Conservation (phyloP, 495 filamentous ascomycete genomes). For the Chlorociboria aeruginascens region DNA sequence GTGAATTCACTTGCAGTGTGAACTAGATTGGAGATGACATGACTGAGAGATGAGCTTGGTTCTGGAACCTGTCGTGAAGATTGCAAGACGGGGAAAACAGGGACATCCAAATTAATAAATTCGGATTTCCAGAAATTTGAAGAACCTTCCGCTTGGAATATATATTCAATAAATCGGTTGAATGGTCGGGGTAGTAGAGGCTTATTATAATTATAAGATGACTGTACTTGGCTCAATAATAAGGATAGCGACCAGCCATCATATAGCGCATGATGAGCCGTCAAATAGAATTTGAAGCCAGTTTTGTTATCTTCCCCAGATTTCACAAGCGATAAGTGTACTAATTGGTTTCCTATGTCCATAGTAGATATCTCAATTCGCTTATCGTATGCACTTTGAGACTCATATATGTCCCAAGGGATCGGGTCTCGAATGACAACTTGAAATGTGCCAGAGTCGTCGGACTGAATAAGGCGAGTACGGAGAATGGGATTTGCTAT, state of each 20-base stretch:
- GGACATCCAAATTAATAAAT: background rate
- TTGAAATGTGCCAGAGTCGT: too few species aligned
- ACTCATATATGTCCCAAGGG: too few species aligned
- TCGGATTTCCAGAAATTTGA: background rate
- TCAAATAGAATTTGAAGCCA: constrained; percentile 14
- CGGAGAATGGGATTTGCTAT: constrained; percentile 38
- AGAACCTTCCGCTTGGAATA: background rate
- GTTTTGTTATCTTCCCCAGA: too few species aligned
- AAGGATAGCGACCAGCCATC: constrained; percentile 56
- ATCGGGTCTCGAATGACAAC: too few species aligned
- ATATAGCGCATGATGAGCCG: constrained; percentile 55
- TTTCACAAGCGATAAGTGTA: too few species aligned
- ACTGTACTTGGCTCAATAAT: background rate
- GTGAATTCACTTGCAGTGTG: background rate
- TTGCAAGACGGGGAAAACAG: background rate
- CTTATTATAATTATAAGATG: too few species aligned
- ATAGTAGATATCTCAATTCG: too few species aligned
- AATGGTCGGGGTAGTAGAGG: background rate
- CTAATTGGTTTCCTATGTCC: too few species aligned
- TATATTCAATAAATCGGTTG: background rate
- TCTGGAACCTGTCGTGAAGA: background rate
- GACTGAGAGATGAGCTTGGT: background rate
- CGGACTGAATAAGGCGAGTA: constrained; percentile 38
- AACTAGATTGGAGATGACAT: background rate
- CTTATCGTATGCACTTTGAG: too few species aligned